Evolutionary conservation across 495 filamentous ascomycete genomes (phyloP), one percentile per base, ranked within the genome.

Genomic region (Margaritispora aquatica): DNA sequence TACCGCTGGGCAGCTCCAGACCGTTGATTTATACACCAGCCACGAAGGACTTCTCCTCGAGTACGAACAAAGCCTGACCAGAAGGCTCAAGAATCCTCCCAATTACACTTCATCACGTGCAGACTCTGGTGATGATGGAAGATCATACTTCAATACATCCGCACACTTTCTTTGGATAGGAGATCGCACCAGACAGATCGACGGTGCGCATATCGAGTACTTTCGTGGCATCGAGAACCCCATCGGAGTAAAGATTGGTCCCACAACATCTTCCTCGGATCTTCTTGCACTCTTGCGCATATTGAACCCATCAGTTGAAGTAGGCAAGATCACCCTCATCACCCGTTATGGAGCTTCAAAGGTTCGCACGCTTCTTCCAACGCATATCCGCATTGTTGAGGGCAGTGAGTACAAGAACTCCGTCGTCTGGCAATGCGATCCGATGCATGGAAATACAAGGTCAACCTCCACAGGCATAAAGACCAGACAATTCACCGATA

Each of bases 141-240:
- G 77, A 66, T 75, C 78, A 58, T 92, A 84, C 77, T 96, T 88
- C 73, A 83, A 94, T 69, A 97, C 94, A 0, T 94, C 89, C n/a
- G 88, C 89, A 0, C 95, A 97, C 71, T 97, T 98, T 75, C 79
- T 98, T 66, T 98, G 94, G 94, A 93, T 98, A 68, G 94, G 94
- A 26, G 94, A 98, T 72, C 88, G 94, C 55, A 98, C 94, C 1
- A 84, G 94, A 27, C 93, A 97, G 68, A 78, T 97, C 24, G 84
- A 90, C 72, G 88, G 90, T 60, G 95, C 89, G 0, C 94, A 98
- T 72, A 84, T 98, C 59, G 94, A 98, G 75, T 98, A 90, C 77
- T 96, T 98, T 81, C 88, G 94, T 34, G 94, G 94, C 34, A 86
- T 98, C 63, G 85, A 88, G 64, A 98, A 98, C 71, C 94, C 94